Conservation (phyloP, 1,139 yeast species). For the Kurtzmaniella quercitrusa region DNA sequence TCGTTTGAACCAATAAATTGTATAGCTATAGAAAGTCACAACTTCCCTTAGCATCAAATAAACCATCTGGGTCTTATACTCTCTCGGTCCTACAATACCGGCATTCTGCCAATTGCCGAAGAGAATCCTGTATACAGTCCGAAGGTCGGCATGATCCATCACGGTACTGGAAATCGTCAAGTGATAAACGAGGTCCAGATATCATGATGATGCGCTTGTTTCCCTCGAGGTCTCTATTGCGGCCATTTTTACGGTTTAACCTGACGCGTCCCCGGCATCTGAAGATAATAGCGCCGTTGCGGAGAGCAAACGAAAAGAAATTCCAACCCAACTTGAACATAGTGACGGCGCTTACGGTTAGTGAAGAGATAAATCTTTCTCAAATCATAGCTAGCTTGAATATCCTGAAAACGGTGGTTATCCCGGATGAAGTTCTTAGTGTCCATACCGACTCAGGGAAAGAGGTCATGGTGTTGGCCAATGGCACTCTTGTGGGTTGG, state of each 20-base stretch:
- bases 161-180: background rate
- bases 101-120: background rate
- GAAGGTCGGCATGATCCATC: background rate
- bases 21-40: too few species aligned
- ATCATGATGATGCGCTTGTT: background rate
- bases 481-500: conserved; percentile 84
- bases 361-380: conserved; percentile 62
- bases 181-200: background rate
- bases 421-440: conserved; percentile 69
- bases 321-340: conserved; percentile 10
- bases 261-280: conserved; percentile 1
- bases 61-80: too few species aligned
- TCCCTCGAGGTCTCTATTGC: background rate
- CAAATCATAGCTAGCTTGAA: conserved; percentile 19
- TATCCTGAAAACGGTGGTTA: conserved; percentile 36
- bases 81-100: too few species aligned
- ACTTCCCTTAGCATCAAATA: too few species aligned
- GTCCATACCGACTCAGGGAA: conserved; percentile 13
- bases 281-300: background rate
- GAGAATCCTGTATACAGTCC: background rate
- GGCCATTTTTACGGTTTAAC: conserved; percentile 2
- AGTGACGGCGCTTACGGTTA: conserved; percentile 61
- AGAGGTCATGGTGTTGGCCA: conserved; percentile 62
- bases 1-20: too few species aligned
- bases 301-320: conserved; percentile 1